Base-by-base conservation (phyloP, 2,329 filamentous ascomycete species). In the Fusarium sacchari region DNA sequence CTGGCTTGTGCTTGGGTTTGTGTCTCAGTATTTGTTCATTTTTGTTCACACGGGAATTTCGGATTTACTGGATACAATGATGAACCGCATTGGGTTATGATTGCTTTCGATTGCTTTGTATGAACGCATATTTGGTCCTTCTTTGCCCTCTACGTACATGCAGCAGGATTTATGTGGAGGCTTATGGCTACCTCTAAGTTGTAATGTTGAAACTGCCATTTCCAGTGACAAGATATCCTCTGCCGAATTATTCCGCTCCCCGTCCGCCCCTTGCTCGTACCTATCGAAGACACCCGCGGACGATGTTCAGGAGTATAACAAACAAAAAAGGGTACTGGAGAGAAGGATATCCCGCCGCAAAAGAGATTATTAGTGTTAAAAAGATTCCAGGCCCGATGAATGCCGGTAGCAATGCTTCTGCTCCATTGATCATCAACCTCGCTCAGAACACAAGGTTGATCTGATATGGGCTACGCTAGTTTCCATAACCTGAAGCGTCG, bases 401-500 rank as follows among this genome's bases (percentile, higher is more conserved):
- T 72, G 65, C 72, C 72, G 22, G 37, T 58, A 67, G 36, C 28
- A 64, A 69, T 72, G 69, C 69, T 58, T 57, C 44, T 50, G 28
- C 68, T 72, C 39, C 37, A 53, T 65, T 58, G 24, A 57, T 61
- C 47, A 57, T 61, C 47, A 37, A 57, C 22, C 32, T 32, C 40
- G 40, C 34, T 50, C 39, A 43, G 18, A 53, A 40, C 57, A 46
- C 44, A 50, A 28, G 36, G 28, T 40, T n/a, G 37, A 40, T 39
- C 43, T 28, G 24, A 12, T 37, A 34, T 46, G 59, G 7, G 53
- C 28, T 36, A 13, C n/a, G 18, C 71, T 74, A 81, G 30, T 61
- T 78, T 53, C 82, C 84, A 60, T 86, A 86, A 18, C 81, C 82
- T 2, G 86, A 88, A n/a, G 81, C 76, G 50, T 89, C 88, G 46